These are phyloP conservation scores for Harrya chromipes DNA, from an alignment of 768 basidiomycete genomes.

Conservation along the genomic window DNA sequence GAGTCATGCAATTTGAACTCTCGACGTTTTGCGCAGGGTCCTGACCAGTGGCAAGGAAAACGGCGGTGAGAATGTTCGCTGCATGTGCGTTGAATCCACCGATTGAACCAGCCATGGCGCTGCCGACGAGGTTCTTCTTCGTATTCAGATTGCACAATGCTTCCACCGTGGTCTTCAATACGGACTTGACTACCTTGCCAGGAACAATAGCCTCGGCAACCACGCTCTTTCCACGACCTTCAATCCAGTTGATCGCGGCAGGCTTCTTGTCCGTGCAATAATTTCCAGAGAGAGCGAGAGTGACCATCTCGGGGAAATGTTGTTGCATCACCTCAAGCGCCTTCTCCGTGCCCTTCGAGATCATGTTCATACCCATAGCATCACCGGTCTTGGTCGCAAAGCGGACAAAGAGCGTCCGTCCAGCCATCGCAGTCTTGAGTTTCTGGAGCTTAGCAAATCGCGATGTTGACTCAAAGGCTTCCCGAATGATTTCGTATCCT, in stretches of 20 bases:
- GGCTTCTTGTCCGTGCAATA: slow-evolving; percentile 99
- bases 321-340: slow-evolving; percentile 77
- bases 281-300: slow-evolving; percentile 91
- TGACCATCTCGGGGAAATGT: slow-evolving; percentile 87
- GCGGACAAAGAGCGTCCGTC: slow-evolving; percentile 88
- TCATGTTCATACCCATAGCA: slow-evolving; percentile 99
- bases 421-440: slow-evolving; percentile 88
- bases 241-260: slow-evolving; percentile 99
- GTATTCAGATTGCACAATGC: slow-evolving; percentile 86
- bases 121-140: slow-evolving; percentile 97
- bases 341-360: slow-evolving; percentile 96
- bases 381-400: slow-evolving; percentile 96
- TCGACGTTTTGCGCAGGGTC: slow-evolving; percentile 99
- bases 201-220: slow-evolving; percentile 95
- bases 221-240: slow-evolving; percentile 96
- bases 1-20: slow-evolving; percentile 96
- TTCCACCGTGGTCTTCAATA: slow-evolving; percentile 94
- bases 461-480: slow-evolving; percentile 92
- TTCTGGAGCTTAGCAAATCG: slow-evolving; percentile 85
- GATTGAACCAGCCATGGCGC: slow-evolving; percentile 96
- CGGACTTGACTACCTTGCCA: slow-evolving; percentile 80
- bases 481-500: slow-evolving; percentile 71
- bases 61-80: slow-evolving; percentile 92
- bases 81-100: slow-evolving; percentile 99
- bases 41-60: slow-evolving; percentile 96